Evolutionary conservation across 2,329 filamentous ascomycete genomes (phyloP), one percentile per base, ranked within the genome.

Genomic region (Clathrospora elynae): DNA sequence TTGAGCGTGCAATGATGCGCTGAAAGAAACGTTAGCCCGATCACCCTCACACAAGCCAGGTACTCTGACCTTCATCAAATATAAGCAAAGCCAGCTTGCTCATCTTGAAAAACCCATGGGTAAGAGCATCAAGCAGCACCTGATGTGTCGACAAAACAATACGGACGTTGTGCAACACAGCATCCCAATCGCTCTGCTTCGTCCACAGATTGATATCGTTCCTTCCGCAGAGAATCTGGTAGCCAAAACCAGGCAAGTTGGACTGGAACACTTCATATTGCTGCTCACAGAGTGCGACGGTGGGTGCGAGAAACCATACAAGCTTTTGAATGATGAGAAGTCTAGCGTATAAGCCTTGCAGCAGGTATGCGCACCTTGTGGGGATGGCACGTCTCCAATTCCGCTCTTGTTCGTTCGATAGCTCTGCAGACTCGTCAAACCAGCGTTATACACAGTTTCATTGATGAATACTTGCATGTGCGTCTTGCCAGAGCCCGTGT

Each of bases 131-230:
- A 2, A 82, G 72, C 9, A 95, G 75, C 1, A 95, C 78, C 14
- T 87, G 84, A 46, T 86, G 84, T 0, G 90, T 93, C 0, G 87
- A 90, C 1, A 95, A 78, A 4, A 95, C 80, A n/a, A 95, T 76
- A 1, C 81, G 78, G 14, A 87, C 77, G 33, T 85, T 83, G 2
- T 73, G 55, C 1, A 95, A 73, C 2, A 86, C 76, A 0, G 73
- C 75, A 44, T 87, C 75, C 90, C 90, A 95, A 1, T 83, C 75
- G 2, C 69, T 57, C 53, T 83, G 76, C 5, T 82, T 77, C 0
- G 80, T 83, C 90, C 90, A 96, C 22, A 82, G 78, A 12, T 93
- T 83, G 2, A 90, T 76, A 30, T 82, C 81, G 50, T 90, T 85
- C 10, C 78, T 71, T 8, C 90, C 86, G 8, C 78, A 84, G 12